Conservation (phyloP, 2,329 filamentous ascomycete species). For the Lecanosticta acicola region DNA sequence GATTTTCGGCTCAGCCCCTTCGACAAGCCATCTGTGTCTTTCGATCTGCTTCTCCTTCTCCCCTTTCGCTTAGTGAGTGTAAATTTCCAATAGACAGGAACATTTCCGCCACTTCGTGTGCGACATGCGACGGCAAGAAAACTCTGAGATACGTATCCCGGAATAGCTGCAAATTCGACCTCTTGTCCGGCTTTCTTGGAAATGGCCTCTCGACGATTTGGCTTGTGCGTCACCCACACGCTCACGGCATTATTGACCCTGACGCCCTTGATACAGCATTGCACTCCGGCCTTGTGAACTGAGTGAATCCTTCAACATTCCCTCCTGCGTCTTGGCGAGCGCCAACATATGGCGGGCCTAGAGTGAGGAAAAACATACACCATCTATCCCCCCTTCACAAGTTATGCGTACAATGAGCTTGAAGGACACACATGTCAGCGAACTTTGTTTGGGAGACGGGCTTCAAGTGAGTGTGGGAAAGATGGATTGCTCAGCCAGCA, state of each 20-base stretch:
- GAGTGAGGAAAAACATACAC: no score
- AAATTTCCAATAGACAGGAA: constrained; percentile 26
- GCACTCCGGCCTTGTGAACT: no score
- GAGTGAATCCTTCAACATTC: no score
- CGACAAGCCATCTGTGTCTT: constrained; percentile 23
- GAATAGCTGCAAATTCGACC: constrained; percentile 23
- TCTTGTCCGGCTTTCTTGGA: constrained; percentile 21
- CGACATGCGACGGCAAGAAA: constrained; percentile 24
- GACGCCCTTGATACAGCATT: no score
- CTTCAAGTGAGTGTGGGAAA: no score
- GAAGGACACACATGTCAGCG: no score
- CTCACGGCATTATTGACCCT: constrained; percentile 16
- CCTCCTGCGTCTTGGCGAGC: no score
- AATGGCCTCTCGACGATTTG: constrained; percentile 22
- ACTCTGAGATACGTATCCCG: constrained; percentile 21
- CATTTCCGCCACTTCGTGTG: constrained; percentile 28
- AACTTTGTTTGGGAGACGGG: no score
- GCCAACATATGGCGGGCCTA: no score
- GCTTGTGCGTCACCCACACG: constrained; percentile 27
- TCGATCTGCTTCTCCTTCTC: constrained; percentile 25
- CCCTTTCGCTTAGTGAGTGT: constrained; percentile 27
- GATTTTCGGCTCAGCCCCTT: constrained; percentile 18
- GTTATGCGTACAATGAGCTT: no score
- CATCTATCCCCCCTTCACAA: no score
- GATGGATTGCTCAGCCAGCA: no score